Base-by-base conservation (phyloP, 495 filamentous ascomycete species). In the Penicillium pulvis region DNA sequence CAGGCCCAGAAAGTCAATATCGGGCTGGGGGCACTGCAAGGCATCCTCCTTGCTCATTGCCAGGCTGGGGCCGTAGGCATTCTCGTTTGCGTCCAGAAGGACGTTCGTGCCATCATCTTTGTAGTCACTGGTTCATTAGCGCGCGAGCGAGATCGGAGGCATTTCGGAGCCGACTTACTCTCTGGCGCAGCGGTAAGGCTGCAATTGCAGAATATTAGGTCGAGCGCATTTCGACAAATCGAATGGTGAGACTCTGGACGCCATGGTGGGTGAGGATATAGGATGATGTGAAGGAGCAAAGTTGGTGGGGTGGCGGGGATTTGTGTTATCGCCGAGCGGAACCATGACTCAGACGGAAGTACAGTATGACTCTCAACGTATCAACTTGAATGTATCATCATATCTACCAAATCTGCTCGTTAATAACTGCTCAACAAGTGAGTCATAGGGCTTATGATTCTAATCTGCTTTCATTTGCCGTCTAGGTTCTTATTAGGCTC, bases 91-190 rank as follows among this genome's bases (percentile, higher is more conserved):
- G 68, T 98, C 94, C 57, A 98, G 89, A 30, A 98, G 86, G 56
- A 98, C 87, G 70, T 98, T 98, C 47, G 88, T 96, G 62, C 94
- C 95, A 68, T 98, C 90, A 70, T 98, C 94, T 81, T 98, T 96
- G 82, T 98, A 98, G 83, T 98, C 93, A 81, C 91, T 96, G 73
- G 57, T 57, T 69, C 58, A 63, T 79, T 72, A 79, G 76, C 62
- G 57, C 47, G 52, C 36, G 58, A 57, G 57, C 47, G 54, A 46
- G 57, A 57, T 53, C 58, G 55, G 62, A 59, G 35, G 42, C 20
- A 44, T 30, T 31, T 3, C 35, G 60, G 54, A 41, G 46, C 46
- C 43, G 41, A 76, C 87, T 71, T 76, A 91, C 89, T 92, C 90
- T 84, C 90, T 78, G 28, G 90, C 90, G 66, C 90, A 92, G 49